Conservation (phyloP, 345 rosid genomes). For the Limnanthes douglasii region DNA sequence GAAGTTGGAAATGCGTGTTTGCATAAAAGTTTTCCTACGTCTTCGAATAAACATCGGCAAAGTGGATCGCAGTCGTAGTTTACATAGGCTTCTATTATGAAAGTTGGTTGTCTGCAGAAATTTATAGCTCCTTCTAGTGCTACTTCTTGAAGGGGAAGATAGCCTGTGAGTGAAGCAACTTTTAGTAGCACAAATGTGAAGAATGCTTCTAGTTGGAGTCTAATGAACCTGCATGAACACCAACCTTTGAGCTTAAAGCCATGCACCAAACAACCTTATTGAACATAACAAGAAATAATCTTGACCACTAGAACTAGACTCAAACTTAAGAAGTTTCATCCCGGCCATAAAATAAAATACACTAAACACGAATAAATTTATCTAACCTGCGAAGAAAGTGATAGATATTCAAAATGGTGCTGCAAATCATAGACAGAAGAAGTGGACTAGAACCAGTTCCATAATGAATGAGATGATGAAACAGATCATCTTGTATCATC, state of each 20-base stretch:
- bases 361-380: not conserved
- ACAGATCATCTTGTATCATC: constrained; percentile 72
- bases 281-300: too few species aligned
- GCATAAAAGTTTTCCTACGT: constrained; percentile 70
- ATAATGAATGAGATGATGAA: constrained; percentile 78
- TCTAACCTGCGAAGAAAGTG: constrained; percentile 70
- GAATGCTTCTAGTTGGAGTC: constrained; percentile 87
- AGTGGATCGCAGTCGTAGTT: constrained; percentile 77
- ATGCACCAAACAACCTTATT: too few species aligned
- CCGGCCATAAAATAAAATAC: too few species aligned
- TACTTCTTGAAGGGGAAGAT: constrained; percentile 65
- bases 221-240: constrained; percentile 37
- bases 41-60: constrained; percentile 49
- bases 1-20: constrained; percentile 65
- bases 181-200: constrained; percentile 50
- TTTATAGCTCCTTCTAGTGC: constrained; percentile 75
- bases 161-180: constrained; percentile 22
- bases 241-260: not conserved
- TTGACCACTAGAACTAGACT: too few species aligned
- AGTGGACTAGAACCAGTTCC: constrained; percentile 66
- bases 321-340: too few species aligned
- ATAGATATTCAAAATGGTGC: constrained; percentile 70
- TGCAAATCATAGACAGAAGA: constrained; percentile 74
- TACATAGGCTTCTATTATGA: constrained; percentile 59
- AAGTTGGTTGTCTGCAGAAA: constrained; percentile 75